These are phyloP conservation scores for Trichophyton mentagrophytes DNA, from an alignment of 2,329 filamentous ascomycete genomes.

Conservation along the genomic window DNA sequence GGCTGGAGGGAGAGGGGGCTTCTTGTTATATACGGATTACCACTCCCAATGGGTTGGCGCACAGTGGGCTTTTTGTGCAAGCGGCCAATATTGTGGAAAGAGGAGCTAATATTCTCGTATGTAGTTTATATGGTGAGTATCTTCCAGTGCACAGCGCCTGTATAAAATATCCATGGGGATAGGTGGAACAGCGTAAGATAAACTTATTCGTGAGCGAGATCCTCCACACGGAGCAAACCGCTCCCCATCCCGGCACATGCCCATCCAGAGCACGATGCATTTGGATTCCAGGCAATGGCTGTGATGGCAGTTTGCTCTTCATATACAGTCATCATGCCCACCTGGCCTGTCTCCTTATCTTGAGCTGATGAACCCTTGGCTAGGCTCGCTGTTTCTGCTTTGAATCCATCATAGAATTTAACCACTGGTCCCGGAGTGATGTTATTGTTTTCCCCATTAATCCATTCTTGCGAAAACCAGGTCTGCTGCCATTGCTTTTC, in stretches of 20 bases:
- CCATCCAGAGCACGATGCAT: conserved; percentile 53
- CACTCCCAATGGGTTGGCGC: too few species aligned
- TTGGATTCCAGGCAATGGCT: conserved; percentile 55
- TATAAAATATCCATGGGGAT: neutral
- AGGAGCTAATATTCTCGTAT: too few species aligned
- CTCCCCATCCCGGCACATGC: conserved; percentile 54
- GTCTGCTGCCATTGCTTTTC: conserved; percentile 41
- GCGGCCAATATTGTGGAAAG: too few species aligned
- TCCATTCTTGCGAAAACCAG: conserved; percentile 49
- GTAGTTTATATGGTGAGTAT: neutral
- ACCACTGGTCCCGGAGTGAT: conserved; percentile 23
- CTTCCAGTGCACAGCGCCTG: neutral
- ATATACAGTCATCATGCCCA: conserved; percentile 36
- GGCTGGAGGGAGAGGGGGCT: too few species aligned
- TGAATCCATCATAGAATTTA: conserved; percentile 34
- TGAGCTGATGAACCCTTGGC: conserved; percentile 21
- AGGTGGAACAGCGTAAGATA: neutral
- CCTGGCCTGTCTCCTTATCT: conserved; percentile 16
- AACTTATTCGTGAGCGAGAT: conserved; percentile 38
- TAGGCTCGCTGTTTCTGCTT: conserved; percentile 26
- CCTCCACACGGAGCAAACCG: conserved; percentile 53
- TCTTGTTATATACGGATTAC: too few species aligned
- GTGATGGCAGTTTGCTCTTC: conserved; percentile 53
- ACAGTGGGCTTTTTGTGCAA: too few species aligned
- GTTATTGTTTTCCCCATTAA: conserved; percentile 13